Percentiles rank a stretch among this genome's conserved stretches.
Evolutionary conservation across 140 eudicot genomes (phyloP).

Genomic region (Stevia rebaudiana): DNA sequence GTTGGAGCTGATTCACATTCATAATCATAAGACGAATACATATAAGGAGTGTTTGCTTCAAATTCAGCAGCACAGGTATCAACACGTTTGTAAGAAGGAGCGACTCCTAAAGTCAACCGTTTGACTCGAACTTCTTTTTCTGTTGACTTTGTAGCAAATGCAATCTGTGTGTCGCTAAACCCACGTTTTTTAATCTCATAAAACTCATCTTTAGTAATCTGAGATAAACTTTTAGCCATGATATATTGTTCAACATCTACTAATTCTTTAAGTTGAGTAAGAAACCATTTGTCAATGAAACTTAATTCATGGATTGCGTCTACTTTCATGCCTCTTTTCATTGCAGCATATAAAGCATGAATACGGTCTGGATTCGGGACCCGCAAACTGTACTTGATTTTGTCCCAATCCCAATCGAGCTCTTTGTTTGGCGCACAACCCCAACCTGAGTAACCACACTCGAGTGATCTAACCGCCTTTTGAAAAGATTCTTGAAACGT

Average conservation of each 20-base stretch:
- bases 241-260: constrained; percentile 80
- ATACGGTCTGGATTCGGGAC: constrained; percentile 94
- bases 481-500: constrained; percentile 98
- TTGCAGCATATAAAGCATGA: constrained; percentile 83
- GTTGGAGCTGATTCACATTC: constrained; percentile 97
- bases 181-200: constrained; percentile 84
- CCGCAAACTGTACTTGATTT: constrained; percentile 70
- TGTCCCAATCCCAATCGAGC: constrained; percentile 88
- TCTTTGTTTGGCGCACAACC: constrained; percentile 82
- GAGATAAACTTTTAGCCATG: constrained; percentile 43
- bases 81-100: constrained; percentile 85
- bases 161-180: constrained; percentile 87
- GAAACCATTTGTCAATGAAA: constrained; percentile 78
- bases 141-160: constrained; percentile 62
- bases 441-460: constrained; percentile 88
- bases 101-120: constrained; percentile 66
- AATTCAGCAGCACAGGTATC: constrained; percentile 98
- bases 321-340: constrained; percentile 85
- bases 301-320: constrained; percentile 77
- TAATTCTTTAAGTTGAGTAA: constrained; percentile 86
- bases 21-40: constrained; percentile 87
- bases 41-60: constrained; percentile 91
- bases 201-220: constrained; percentile 62
- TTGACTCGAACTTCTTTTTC: constrained; percentile 62
- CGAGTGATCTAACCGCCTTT: constrained; percentile 86